Evolutionary conservation across 768 basidiomycete species (phyloP), one percentile per base, ranked within the genome.

Genomic region (Hemileccinum impolitum): DNA sequence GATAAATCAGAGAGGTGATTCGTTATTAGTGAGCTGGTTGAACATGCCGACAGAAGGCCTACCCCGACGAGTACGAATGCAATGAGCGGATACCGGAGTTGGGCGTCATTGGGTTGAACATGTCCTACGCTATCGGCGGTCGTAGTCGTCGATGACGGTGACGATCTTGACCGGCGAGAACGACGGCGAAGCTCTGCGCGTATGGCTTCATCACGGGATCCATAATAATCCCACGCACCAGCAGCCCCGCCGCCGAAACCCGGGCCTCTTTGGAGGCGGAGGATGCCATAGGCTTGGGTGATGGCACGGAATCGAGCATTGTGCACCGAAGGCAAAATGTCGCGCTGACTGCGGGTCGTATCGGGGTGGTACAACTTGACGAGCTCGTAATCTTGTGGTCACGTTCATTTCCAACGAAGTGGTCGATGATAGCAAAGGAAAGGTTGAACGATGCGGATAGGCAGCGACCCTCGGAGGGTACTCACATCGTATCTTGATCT

Each of bases 341-440:
- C 47, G 6, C 72, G 73, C 23, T 73, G 71, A 10, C 69, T 61
- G 11, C 36, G 52, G 3, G 72, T 68, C 3, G 81, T 79, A 62
- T 90, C 87, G 3, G 88, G 87, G 58, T 90, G 88, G 60, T 88
- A 79, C 10, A 72, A 61, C 39, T 82, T 80, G 34, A 85, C 87
- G 35, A 90, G 77, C 26, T 89, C 87, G 57, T 83, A 88, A 63
- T 89, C 87, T 62, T 87, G 52, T 36, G 11, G 15, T 46, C 12
- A 43, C 41, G 19, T 14, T 30, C 23, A 23, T 23, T 6, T 6
- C 23, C 23, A 23, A 3, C 6, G 23, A 23, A 23, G 28, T 30
- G 28, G 28, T 30, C 11, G 28, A 30, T 30, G 28, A 30, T 8
- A 12, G 9, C 7, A 30, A 30, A 28, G 26, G 26, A 9, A 28